Conservation (phyloP, 2,329 filamentous ascomycete species). For the Microascus cirrosus region DNA sequence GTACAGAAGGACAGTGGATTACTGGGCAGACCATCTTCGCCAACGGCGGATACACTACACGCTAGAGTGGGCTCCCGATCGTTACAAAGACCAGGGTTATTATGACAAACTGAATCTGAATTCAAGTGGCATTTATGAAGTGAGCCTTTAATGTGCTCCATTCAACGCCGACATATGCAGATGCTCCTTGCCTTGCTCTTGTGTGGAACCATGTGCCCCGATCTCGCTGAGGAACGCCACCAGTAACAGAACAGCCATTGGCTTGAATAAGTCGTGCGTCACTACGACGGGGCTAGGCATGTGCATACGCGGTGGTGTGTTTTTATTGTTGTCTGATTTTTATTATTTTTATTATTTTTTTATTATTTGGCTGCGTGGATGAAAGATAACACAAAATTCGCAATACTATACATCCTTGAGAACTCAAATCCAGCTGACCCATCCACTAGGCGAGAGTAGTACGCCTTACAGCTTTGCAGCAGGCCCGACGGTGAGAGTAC, state of each 20-base stretch:
- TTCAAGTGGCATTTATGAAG: too few relatives aligned
- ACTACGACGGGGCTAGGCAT: background rate
- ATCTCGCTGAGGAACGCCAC: background rate
- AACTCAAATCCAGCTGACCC: too few relatives aligned
- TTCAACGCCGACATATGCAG: too few relatives aligned
- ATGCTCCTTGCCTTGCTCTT: too few relatives aligned
- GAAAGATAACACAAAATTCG: background rate
- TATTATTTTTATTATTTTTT: background rate
- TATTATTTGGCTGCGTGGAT: background rate
- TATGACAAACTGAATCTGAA: too few relatives aligned
- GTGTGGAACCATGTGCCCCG: background rate
- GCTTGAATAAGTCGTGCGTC: background rate
- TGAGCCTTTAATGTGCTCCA: too few relatives aligned
- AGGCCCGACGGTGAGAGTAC: conserved; percentile 7
- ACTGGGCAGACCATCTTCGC: conserved; percentile 35
- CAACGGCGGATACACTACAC: conserved; percentile 34
- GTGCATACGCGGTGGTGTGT: too few relatives aligned
- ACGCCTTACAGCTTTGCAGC: conserved; percentile 2
- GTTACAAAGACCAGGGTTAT: too few relatives aligned
- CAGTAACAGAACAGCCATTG: background rate
- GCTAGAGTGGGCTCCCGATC: conserved; percentile 11
- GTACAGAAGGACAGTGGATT: conserved; percentile 30
- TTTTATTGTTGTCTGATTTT: too few relatives aligned
- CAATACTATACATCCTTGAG: too few relatives aligned
- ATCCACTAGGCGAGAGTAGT: too few relatives aligned